Conservation (phyloP, 352 stramenopile species). For the Globisporangium lucens region DNA sequence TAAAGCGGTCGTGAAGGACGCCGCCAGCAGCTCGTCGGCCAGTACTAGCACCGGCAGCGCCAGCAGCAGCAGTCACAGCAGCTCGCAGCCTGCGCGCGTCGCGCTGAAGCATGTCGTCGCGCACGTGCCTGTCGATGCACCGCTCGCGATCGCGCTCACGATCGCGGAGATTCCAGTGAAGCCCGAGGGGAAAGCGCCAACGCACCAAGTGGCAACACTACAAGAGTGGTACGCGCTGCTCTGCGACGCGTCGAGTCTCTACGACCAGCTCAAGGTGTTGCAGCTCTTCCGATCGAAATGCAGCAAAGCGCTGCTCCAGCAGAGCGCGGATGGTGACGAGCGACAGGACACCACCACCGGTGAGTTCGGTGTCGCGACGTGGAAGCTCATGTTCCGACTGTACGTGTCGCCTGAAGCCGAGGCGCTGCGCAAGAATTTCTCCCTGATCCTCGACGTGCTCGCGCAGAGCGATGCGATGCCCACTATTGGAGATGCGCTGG, state of each 20-base stretch:
- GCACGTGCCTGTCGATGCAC: conserved; percentile 30
- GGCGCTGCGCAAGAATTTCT: conserved; percentile 66
- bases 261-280: conserved; percentile 70
- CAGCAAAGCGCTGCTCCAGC: conserved; percentile 24
- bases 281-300: conserved; percentile 68
- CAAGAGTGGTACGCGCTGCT: conserved; percentile 46
- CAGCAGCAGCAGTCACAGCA: background rate
- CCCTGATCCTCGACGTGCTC: conserved; percentile 53
- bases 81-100: conserved; percentile 28
- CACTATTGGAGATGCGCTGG: background rate
- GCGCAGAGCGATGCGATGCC: conserved; percentile 21
- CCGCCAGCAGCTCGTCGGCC: conserved; percentile 13
- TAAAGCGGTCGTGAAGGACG: conserved; percentile 67
- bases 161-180: conserved; percentile 22
- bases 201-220: conserved; percentile 19
- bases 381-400: conserved; percentile 59
- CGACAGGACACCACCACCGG: conserved; percentile 1
- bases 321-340: conserved; percentile 1
- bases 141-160: conserved; percentile 32
- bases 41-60: conserved; percentile 12
- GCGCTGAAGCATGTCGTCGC: conserved; percentile 29
- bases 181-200: conserved; percentile 13
- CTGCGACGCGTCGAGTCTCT: conserved; percentile 29
- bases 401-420: conserved; percentile 33
- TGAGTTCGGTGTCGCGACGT: conserved; percentile 34